phyloP scores from a whole-genome alignment of 2,329 filamentous ascomycete species.

The Lecanosticta acicola region DNA sequence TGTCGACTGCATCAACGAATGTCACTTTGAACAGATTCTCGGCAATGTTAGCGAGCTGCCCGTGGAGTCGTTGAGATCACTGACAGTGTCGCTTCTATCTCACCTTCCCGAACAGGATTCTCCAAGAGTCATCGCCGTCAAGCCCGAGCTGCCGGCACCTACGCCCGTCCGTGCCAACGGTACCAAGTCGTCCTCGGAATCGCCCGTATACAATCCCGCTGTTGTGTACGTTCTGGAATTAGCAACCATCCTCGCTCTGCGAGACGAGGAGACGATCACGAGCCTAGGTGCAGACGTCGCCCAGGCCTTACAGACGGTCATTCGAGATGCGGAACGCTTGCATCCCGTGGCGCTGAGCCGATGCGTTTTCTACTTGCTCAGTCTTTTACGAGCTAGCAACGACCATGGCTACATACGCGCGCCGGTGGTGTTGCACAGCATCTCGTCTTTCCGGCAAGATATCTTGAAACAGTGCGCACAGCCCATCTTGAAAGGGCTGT shows the following conservation, averaged over 20 bases:
- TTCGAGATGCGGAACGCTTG: slow-evolving; percentile 71
- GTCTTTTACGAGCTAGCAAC: slow-evolving; percentile 75
- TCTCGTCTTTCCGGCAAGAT: slow-evolving; percentile 79
- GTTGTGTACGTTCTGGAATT: slow-evolving; percentile 89
- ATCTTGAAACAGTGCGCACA: slow-evolving; percentile 69
- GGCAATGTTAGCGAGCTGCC: slow-evolving; percentile 71
- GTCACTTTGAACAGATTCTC: slow-evolving; percentile 76
- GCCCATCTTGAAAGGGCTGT: slow-evolving; percentile 71
- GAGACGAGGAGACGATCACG: slow-evolving; percentile 67
- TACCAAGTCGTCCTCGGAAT: slow-evolving; percentile 50
- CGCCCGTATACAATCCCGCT: slow-evolving; percentile 72
- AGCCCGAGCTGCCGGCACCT: slow-evolving; percentile 68
- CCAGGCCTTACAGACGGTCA: slow-evolving; percentile 70
- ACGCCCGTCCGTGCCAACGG: slow-evolving; percentile 55
- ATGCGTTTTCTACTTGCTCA: slow-evolving; percentile 79
- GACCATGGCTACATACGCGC: slow-evolving; percentile 87
- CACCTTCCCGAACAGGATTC: slow-evolving; percentile 77
- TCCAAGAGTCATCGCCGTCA: slow-evolving; percentile 79
- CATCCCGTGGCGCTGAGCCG: slow-evolving; percentile 81
- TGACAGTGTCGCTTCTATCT: slow-evolving; percentile 69
- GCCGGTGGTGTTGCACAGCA: slow-evolving; percentile 83
- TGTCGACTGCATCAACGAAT: slow-evolving; percentile 88
- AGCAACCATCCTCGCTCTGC: slow-evolving; percentile 72
- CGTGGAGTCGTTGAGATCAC: slow-evolving; percentile 50
- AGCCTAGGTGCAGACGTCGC: slow-evolving; percentile 73